Evolutionary conservation across 257 asterid genomes (phyloP).

Genomic region (Rauvolfia tetraphylla): DNA sequence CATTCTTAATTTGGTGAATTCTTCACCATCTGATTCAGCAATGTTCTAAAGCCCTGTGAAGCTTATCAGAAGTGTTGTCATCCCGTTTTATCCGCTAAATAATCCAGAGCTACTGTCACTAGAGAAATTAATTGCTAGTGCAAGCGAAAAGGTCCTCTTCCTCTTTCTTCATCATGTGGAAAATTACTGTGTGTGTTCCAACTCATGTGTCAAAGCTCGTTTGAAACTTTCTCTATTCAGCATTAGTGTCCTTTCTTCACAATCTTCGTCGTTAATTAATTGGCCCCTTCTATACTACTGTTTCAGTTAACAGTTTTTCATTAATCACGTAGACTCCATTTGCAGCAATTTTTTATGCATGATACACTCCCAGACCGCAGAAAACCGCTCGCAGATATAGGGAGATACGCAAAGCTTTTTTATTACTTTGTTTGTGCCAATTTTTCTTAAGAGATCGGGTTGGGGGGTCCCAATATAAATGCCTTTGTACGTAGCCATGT

Average conservation of each 20-base stretch:
- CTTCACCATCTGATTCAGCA: conserved; percentile 61
- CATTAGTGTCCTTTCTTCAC: background rate
- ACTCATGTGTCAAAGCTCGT: background rate
- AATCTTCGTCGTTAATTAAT: background rate
- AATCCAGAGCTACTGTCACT: background rate
- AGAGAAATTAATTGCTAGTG: background rate
- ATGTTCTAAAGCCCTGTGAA: conserved; percentile 25
- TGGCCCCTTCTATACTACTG: background rate
- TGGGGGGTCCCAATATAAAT: conserved; percentile 9
- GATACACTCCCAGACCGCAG: background rate
- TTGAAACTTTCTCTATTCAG: background rate
- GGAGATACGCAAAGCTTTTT: background rate
- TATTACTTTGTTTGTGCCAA: background rate
- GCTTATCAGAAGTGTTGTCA: background rate
- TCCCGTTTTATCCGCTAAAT: background rate
- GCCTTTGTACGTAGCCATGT: conserved; percentile 6
- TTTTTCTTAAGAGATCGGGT: background rate
- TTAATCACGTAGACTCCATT: background rate
- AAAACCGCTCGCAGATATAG: background rate
- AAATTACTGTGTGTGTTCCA: background rate
- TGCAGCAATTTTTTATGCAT: background rate
- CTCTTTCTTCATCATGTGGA: background rate
- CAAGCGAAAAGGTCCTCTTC: too few species aligned
- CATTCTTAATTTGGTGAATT: conserved; percentile 67
- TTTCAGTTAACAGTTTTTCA: background rate